Base-by-base conservation (phyloP, 2,329 filamentous ascomycete species). In the Plenodomus lindquistii region DNA sequence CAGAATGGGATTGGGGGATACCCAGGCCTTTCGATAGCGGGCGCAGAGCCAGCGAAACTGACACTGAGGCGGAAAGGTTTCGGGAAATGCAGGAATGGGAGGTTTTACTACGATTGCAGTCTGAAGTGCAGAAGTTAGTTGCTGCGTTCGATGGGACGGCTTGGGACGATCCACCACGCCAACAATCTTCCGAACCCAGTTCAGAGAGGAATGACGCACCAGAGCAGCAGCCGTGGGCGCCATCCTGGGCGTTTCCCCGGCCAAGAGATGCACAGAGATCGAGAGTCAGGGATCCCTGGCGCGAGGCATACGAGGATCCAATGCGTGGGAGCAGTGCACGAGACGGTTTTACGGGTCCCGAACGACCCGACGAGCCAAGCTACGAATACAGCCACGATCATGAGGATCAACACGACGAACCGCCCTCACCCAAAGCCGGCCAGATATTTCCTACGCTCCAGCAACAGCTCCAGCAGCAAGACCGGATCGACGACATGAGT, bases 251-350 rank as follows among this genome's bases (percentile, higher is more conserved):
- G 16, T 63, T 55, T 60, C 60, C 60, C 5, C 53, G 55, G 10
- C 51, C 60, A 44, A 47, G 46, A 46, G 44, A 49, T 4, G 40
- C 38, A 18, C 11, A 41, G 22, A 46, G 43, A 9, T 21, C 70
- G 64, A 52, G 66, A 37, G 46, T 71, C 47, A 67, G 73, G 54
- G 55, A 71, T 40, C 73, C 74, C 24, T 84, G 82, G 81, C 75
- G 79, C 15, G 77, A 79, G 42, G 82, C 83, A 0, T 85, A 83
- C 55, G 81, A 85, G 57, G 83, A 86, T 56, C 73, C 85, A 9
- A 55, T 85, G 15, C 75, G 75, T 40, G 70, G 80, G 4, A 51
- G 63, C 35, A 54, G 59, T 37, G 41, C 54, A 10, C 9, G 40
- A 8, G 36, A 37, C 34, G 18, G 10, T n/a, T 18, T 13, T 7